Evolutionary conservation across 2,329 filamentous ascomycete genomes (phyloP), one percentile per base, ranked within the genome.

Genomic region (Diaporthe longicolla): DNA sequence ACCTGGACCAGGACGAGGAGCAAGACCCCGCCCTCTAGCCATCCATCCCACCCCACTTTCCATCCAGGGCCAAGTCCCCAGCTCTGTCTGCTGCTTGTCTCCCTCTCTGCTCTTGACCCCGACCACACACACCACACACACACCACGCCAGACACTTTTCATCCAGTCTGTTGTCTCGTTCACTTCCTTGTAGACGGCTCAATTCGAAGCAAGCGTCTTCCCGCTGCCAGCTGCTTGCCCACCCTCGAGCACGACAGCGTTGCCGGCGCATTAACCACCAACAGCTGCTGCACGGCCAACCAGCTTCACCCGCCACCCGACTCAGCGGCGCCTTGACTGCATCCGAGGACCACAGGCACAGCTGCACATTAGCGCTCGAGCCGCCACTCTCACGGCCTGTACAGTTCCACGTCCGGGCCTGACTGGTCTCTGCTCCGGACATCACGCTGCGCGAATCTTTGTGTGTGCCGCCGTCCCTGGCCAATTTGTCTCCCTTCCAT

Each of bases 11-110:
- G 69, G 21, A 54, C 57, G n/a, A 63, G 40, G 45, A n/a, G 54
- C 58, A 59, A 45, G 48, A 71, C 69, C 69, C 69, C 69, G 69
- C 69, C 61, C 58, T 71, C 69, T 71, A 61, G 58, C 55, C 69
- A 61, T 59, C 55, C 68, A 45, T 48, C 54, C 55, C 69, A 63
- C 69, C 69, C 69, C 69, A 71, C 69, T 71, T 71, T 71, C 57
- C 69, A 35, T 54, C 69, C 69, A 71, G 32, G 58, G 69, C 69
- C 58, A 63, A 71, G 69, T 43, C 57, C 57, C 69, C 55, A 71
- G 57, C 69, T 59, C 43, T 59, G 55, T 13, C 43, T 45, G 43
- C 43, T 45, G 15, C 10, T 59, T 35, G 69, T 54, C 69, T 50
- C 43, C 45, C 69, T 54, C 69, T 58, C 52, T 70, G 50, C 52